Evolutionary conservation across 2,329 filamentous ascomycete genomes (phyloP).

Genomic region (Venturiaceae sp.): DNA sequence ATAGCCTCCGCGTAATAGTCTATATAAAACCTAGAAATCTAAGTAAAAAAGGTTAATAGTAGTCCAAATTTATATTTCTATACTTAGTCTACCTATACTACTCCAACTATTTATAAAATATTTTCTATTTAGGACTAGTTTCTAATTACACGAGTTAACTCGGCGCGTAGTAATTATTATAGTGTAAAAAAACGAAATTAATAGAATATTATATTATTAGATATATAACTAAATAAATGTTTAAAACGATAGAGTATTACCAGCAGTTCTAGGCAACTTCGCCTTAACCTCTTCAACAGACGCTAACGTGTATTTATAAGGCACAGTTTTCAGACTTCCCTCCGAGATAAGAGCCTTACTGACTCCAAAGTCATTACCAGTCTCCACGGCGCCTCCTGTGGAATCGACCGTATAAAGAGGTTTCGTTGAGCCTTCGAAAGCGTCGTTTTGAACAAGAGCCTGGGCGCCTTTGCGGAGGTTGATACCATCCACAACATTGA

Average conservation of each 20-base stretch:
- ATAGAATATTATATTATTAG: too few relatives aligned
- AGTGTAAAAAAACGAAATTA: too few relatives aligned
- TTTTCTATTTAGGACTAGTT: too few relatives aligned
- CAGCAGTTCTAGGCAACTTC: background rate
- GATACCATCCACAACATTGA: constrained; percentile 26
- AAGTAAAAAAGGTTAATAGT: too few relatives aligned
- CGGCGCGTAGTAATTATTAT: too few relatives aligned
- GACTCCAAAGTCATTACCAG: background rate
- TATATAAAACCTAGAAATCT: too few relatives aligned
- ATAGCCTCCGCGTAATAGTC: too few relatives aligned
- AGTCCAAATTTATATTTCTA: too few relatives aligned
- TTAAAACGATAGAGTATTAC: background rate
- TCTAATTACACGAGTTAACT: too few relatives aligned
- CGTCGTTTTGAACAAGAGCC: constrained; percentile 26
- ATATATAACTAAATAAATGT: too few relatives aligned
- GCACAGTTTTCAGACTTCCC: background rate
- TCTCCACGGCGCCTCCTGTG: background rate
- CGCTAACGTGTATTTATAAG: background rate
- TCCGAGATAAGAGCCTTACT: background rate
- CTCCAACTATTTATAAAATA: too few relatives aligned
- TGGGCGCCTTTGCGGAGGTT: constrained; percentile 33
- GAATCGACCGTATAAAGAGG: background rate
- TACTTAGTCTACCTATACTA: too few relatives aligned
- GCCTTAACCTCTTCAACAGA: background rate
- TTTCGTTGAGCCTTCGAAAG: background rate